Evolutionary conservation across 306 rosid genomes (phyloP), one percentile per base, ranked within the genome.

Genomic region (Corylus avellana): DNA sequence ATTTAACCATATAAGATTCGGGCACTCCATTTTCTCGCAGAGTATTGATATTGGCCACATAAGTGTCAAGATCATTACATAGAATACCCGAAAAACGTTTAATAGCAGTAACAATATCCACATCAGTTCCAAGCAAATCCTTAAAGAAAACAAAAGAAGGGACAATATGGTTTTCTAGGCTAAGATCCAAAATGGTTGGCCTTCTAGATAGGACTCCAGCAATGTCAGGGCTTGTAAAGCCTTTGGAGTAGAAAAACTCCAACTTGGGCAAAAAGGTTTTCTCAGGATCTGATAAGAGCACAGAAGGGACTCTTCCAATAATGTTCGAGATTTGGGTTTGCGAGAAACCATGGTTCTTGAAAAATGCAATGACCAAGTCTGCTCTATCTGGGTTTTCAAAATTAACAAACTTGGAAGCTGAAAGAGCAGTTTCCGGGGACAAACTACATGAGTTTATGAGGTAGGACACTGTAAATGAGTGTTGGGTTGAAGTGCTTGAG

Each of bases 391-490:
- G 8, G 66, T 63, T 32, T 5, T 16, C 64, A 18, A 89, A 81
- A 62, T 20, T 62, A 48, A 86, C 48, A 22, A 35, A 27, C 32
- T 56, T 49, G 35, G 80, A 80, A 75, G 75, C 78, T 49, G 78
- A 82, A 63, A 73, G 46, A 8, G 90, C 89, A 4, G 66, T 2
- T 64, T 90, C 22, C 0, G 35, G 86, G 29, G 90, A 73, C 51
- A 88, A 86, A 3, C 82, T 79, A 22, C 55, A 67, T 1, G 77
- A 59, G 72, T 67, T 42, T 42, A 67, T 42, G 72, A 67, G 72
- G 50, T 67, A 49, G 53, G 53, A 49, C 53, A 49, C 53, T 11
- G 25, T 67, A 12, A 67, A 67, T 67, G 51, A 67, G 29, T 39
- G 49, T 67, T 67, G 72, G 20, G 18, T 66, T 66, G 25, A 37